Base-by-base conservation (phyloP, 2,329 filamentous ascomycete species). In the Calonectria pseudoturangicola region DNA sequence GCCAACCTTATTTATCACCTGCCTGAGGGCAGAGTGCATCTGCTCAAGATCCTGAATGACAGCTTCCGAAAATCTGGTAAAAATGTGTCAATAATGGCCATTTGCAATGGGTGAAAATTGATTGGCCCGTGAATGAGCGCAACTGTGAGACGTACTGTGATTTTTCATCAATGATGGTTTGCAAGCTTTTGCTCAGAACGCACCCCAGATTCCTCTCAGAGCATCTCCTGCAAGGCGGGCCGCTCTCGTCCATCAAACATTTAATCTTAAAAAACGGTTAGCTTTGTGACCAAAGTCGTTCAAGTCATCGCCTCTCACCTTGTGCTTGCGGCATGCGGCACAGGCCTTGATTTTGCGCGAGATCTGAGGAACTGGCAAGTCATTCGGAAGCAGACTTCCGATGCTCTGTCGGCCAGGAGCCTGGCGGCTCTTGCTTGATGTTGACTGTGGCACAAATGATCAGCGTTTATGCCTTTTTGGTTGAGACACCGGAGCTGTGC, bases 111-210 rank as follows among this genome's bases (percentile, higher is more conserved):
- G 12, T 41, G 45, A n/a, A 56, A 56, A 15, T 51, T 36, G 18
- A 48, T 9, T 18, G 27, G n/a, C 56, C 25, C 56, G 39, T 51
- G 2, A 8, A 33, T 62, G 33, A 51, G 66, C 36, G 28, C 43
- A 33, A 18, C 28, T 13, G 36, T 9, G 45, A 25, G n/a, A 77
- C 80, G 66, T 77, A 85, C 83, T 84, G 83, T 41, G 82, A 82
- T 70, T 84, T 83, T 73, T 86, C 84, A 73, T 84, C 84, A 41
- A 86, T 85, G 27, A 86, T 82, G 1, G 82, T 86, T 73, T 86
- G 84, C 3, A 86, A 77, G 56, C 83, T 85, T 78, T 86, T 86
- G 56, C 84, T 85, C 62, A 86, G 70, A 2, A 85, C 83, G 60
- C 84, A 86, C 0, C 81, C 80, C 33, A 86, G 72, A 47, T 82